phyloP scores from a whole-genome alignment of 73 alveolate species.

The Paraurostyla sp. region DNA sequence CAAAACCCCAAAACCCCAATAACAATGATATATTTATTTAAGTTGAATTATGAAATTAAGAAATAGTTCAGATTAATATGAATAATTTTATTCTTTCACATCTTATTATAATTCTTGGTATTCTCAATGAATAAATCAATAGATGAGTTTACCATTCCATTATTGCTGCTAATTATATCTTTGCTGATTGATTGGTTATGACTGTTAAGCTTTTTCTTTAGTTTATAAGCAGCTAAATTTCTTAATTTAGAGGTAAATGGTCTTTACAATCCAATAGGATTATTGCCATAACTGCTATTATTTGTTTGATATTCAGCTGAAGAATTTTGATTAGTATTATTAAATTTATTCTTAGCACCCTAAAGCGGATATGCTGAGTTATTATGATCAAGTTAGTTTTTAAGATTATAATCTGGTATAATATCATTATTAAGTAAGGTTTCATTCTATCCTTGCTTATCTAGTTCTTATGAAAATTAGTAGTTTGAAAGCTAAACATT shows the following conservation, averaged over 20 bases:
- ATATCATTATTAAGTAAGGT: not conserved
- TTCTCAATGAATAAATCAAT: not conserved
- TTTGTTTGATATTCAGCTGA: not conserved
- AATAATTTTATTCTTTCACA: too few species aligned
- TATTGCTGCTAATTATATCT: not conserved
- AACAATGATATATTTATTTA: too few species aligned
- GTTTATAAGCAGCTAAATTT: constrained; percentile 48
- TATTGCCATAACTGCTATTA: not conserved
- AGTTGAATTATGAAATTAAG: too few species aligned
- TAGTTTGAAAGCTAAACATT: constrained; percentile 15
- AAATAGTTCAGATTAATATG: too few species aligned
- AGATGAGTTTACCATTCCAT: not conserved
- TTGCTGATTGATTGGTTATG: constrained; percentile 14
- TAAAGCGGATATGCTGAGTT: too few species aligned
- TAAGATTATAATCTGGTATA: not conserved
- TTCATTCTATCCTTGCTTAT: not conserved
- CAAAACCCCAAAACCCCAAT: too few species aligned
- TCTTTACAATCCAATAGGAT: not conserved
- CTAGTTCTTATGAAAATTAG: not conserved
- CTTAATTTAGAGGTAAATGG: constrained; percentile 37
- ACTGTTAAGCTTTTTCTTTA: constrained; percentile 2
- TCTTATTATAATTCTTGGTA: too few species aligned
- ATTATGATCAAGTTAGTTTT: too few species aligned
- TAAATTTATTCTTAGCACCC: not conserved
- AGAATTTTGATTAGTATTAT: not conserved